A percentile compares a stretch with the other conserved stretches of the same genome.
phyloP scores from a whole-genome alignment of 1,139 yeast genomes.

The Sugiyamaella sp. region DNA sequence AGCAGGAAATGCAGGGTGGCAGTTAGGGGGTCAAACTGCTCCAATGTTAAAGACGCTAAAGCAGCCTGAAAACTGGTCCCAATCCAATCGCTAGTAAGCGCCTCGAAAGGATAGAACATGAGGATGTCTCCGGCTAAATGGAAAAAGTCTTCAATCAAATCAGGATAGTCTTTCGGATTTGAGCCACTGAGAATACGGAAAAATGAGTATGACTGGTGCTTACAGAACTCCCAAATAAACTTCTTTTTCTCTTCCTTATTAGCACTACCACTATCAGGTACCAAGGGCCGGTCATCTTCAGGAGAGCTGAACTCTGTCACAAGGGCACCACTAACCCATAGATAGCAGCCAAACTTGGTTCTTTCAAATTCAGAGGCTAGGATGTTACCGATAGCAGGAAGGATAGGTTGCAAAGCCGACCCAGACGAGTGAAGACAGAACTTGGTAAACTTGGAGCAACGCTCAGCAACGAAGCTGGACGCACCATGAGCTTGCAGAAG shows the following conservation, averaged over 20 bases:
- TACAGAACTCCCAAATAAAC: conserved; percentile 56
- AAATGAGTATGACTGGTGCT: conserved; percentile 51
- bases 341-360: conserved; percentile 76
- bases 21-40: conserved; percentile 71
- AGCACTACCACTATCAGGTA: conserved; percentile 38
- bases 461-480: conserved; percentile 67
- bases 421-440: conserved; percentile 68
- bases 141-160: conserved; percentile 85
- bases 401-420: conserved; percentile 61
- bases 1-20: conserved; percentile 74
- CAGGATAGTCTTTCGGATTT: conserved; percentile 56
- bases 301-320: conserved; percentile 63
- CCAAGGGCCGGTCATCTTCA: conserved; percentile 40
- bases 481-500: conserved; percentile 58
- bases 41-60: conserved; percentile 57
- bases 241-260: conserved; percentile 41
- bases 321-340: conserved; percentile 88
- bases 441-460: conserved; percentile 69
- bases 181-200: conserved; percentile 42
- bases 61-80: conserved; percentile 64
- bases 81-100: conserved; percentile 60
- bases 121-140: conserved; percentile 79
- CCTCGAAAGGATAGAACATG: conserved; percentile 73
- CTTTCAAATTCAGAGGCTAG: conserved; percentile 67
- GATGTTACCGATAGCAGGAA: conserved; percentile 64